A percentile compares a stretch with the other conserved stretches of the same genome.
Conservation (phyloP, 2,329 filamentous ascomycete genomes). For the Apiospora rasikravindrae region DNA sequence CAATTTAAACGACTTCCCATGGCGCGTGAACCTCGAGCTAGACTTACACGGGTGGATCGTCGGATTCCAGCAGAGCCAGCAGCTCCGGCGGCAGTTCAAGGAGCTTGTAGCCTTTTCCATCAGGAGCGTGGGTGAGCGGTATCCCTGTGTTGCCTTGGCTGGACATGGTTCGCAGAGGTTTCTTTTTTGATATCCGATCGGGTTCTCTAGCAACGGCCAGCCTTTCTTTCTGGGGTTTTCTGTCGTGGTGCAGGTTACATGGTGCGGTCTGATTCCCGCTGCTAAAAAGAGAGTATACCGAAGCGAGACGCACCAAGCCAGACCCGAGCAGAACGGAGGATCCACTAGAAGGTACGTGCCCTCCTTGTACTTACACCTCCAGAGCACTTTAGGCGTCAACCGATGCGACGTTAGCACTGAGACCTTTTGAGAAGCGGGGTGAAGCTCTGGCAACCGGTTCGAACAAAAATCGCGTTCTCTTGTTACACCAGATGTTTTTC, state of each 20-base stretch:
- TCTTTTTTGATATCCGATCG: background rate
- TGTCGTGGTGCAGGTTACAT: background rate
- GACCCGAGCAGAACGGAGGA: background rate
- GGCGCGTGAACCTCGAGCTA: background rate
- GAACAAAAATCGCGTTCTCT: background rate
- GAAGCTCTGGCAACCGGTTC: background rate
- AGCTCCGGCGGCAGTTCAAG: slow-evolving; percentile 67
- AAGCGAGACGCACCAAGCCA: background rate
- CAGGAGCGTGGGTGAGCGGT: slow-evolving; percentile 54
- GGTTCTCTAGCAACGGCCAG: background rate
- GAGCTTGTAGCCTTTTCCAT: slow-evolving; percentile 60
- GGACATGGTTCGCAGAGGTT: background rate
- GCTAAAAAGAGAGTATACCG: background rate
- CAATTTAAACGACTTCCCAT: slow-evolving; percentile 25
- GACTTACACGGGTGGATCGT: slow-evolving; percentile 57
- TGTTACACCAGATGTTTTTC: background rate
- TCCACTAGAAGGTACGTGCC: background rate
- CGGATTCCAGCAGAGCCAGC: slow-evolving; percentile 58
- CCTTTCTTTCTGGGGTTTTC: background rate
- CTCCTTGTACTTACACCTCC: too few relatives aligned
- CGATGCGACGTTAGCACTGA: background rate
- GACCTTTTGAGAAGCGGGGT: background rate
- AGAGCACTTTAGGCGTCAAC: too few relatives aligned
- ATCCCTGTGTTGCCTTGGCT: slow-evolving; percentile 51
- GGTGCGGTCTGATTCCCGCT: background rate